Conservation (phyloP, 2,329 filamentous ascomycete species). For the Colletotrichum sp. region DNA sequence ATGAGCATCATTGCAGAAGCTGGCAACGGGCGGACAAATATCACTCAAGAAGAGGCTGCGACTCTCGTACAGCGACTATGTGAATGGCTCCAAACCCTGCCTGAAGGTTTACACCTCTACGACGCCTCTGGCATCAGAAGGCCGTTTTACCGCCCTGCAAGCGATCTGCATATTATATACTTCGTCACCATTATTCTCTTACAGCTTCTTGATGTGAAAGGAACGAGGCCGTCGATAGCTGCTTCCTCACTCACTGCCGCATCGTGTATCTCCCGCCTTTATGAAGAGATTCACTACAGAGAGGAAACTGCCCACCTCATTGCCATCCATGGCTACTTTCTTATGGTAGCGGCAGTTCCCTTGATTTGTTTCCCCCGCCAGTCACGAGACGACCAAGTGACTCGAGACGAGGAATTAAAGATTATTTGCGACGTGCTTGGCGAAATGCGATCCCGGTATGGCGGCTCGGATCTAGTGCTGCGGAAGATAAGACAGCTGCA, state of each 20-base stretch:
- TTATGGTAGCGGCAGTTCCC: neutral
- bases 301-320: neutral
- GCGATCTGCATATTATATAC: neutral
- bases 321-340: neutral
- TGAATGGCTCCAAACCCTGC: neutral
- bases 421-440: neutral
- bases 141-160: neutral
- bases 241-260: neutral
- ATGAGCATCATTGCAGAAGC: neutral
- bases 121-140: neutral
- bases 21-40: neutral
- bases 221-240: neutral
- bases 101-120: neutral
- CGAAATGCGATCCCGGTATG: neutral
- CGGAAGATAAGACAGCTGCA: neutral
- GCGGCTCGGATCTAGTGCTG: neutral
- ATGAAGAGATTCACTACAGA: neutral
- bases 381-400: neutral
- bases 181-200: neutral
- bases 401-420: neutral
- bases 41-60: neutral
- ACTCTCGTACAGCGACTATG: neutral
- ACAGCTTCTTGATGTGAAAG: neutral
- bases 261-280: neutral
- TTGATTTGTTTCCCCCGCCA: neutral